A percentile compares a stretch with the other conserved stretches of the same genome.
Evolutionary conservation across 768 basidiomycete genomes (phyloP).

Genomic region (Suillus subalutaceus): DNA sequence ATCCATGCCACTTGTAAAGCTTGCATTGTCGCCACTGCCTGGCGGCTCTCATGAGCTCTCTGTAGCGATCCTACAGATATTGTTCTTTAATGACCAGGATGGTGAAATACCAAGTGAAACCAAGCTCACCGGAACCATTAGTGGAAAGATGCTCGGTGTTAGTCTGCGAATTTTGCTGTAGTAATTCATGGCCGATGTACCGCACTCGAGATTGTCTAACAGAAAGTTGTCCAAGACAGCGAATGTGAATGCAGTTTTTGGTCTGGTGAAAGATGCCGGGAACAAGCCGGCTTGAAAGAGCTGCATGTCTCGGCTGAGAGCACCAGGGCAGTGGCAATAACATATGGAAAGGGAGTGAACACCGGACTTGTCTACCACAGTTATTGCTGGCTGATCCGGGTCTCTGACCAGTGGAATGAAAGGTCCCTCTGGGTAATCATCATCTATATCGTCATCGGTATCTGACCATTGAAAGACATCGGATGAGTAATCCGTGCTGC

Average conservation of each 20-base stretch:
- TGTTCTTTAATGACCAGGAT: not conserved
- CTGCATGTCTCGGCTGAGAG: not conserved
- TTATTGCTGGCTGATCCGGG: not conserved
- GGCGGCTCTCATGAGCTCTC: slow-evolving; percentile 18
- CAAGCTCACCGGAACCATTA: not conserved
- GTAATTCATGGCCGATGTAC: not conserved
- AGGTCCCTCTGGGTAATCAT: not conserved
- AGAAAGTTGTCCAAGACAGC: not conserved
- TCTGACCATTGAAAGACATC: slow-evolving; percentile 2
- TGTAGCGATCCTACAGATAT: slow-evolving; percentile 17
- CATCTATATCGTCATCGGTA: not conserved
- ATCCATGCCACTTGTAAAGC: slow-evolving; percentile 20
- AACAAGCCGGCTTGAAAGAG: not conserved
- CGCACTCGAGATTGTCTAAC: not conserved
- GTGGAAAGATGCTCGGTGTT: not conserved
- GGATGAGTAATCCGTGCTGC: not conserved
- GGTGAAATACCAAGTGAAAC: not conserved
- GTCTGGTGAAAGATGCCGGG: not conserved
- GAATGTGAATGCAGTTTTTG: not conserved
- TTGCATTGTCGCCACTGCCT: slow-evolving; percentile 21
- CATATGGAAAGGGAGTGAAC: not conserved
- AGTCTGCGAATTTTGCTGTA: not conserved
- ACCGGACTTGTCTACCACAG: not conserved
- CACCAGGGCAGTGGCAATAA: not conserved
- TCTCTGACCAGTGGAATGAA: not conserved